Evolutionary conservation across 441 rosid genomes (phyloP), one percentile per base, ranked within the genome.

Genomic region (Cnidoscolus chayamansa): DNA sequence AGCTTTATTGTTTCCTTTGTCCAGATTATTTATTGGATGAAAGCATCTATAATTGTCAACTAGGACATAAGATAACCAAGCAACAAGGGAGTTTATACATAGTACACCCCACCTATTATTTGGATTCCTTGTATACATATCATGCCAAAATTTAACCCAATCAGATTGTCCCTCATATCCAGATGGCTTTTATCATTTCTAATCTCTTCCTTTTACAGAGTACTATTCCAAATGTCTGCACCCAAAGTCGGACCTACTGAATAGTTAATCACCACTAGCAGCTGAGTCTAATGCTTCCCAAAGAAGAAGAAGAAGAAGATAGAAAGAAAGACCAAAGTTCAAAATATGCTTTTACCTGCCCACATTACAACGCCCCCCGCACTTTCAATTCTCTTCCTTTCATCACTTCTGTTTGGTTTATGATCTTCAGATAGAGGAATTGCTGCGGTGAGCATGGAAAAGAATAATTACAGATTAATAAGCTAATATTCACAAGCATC

Each of bases 331-430:
- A 71, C 48, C 25, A 51, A 68, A 53, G 73, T 20, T 74, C 30
- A 19, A 61, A 37, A 48, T 19, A 62, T 65, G 55, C 25, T 81
- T 25, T 25, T 88, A 96, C 99, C 98, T 78, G 98, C 97, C 98
- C 99, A 96, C 97, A 93, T 90, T 58, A 96, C 90, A 62, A 90
- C 84, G 17, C 99, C 99, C 32, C 98, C 97, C 70, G 99, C 97
- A 72, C 70, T 93, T 88, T 96, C 98, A 64, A 96, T 93, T 85
- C 99, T 80, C 90, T 91, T 88, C 80, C 99, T 89, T 76, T 93
- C 98, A 77, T 96, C 99, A 59, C 87, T 90, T 89, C 98, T 93
- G 63, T 96, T 96, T 65, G 99, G 98, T 77, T 96, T 96, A 77
- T 93, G 99, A 84, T 96, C 99, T 83, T 93, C 98, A 19, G 98